Base-by-base conservation (phyloP, 169 alveolate species). In the Plasmodium gaboni region DNA sequence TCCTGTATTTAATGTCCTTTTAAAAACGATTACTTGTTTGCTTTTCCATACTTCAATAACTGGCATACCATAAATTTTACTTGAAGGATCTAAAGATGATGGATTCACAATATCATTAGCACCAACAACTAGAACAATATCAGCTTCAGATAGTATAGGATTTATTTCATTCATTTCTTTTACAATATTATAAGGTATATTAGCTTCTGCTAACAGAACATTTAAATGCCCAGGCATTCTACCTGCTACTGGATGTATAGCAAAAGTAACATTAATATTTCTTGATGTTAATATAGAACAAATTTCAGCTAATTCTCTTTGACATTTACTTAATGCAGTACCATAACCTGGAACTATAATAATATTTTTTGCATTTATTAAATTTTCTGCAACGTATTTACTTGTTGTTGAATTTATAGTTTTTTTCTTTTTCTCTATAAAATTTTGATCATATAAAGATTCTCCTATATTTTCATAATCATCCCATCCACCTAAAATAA, bases 161-260 rank as follows among this genome's bases (percentile, higher is more conserved):
- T 98, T 97, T 60, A 98, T 95, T 74, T 98, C 99, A 69, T 97
- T 98, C 98, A 97, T 97, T 89, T 97, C 99, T 88, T 95, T 93
- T 19, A 98, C 99, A 74, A 95, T 94, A 53, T 96, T 96, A 92
- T 98, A 97, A 2, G 99, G 99, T 55, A 98, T 97, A 57, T 97
- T 97, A 3, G 98, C 99, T 91, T 98, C 99, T 1, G 99, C 99
- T 67, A 98, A 92, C 32, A 98, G 92, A 17, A 98, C 99, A 74
- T 98, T 97, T 97, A 98, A 96, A 90, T 98, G 98, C 26, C 99
- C 99, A 60, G 99, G 99, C 98, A 98, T 96, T 93, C 99, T 96
- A 55, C 99, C 99, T 19, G 99, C 99, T 73, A 98, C 99, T 42
- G 99, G 99, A 88, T 98, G 99, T 72, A 98, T 97, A 68, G 97